Evolutionary conservation across 306 rosid genomes (phyloP), one percentile per base, ranked within the genome.

Genomic region (Rosa persica): DNA sequence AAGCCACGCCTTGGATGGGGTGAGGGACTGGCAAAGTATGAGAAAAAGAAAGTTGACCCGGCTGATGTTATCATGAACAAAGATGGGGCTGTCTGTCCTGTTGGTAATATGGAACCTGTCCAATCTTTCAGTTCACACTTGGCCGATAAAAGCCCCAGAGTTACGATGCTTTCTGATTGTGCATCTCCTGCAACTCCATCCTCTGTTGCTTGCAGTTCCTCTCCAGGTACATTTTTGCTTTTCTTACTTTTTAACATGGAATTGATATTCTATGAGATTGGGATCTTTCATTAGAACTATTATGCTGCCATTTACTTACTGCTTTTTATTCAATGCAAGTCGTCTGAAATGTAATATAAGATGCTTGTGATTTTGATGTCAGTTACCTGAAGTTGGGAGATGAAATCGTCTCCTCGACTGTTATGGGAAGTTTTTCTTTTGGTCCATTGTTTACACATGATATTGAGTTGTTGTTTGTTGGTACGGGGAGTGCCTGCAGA

Each of bases 131-230:
- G 91, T 71, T 75, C 97, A 71, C 87, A 81, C 81, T 72, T 84
- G 81, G 76, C 80, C 20, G 99, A 93, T 60, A 91, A 89, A 87
- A 93, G 94, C 79, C 97, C 96, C 0, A 83, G 87, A 79, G 81
- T 84, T 11, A 40, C 74, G 6, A 89, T 87, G 42, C 88, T 90
- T 73, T 82, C 92, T 16, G 97, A 86, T 58, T 93, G 97, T 82
- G 91, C 93, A 73, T 96, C 98, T 47, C 99, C 99, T 70, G 92
- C 97, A 38, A 96, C 98, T 58, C 99, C 99, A 77, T 96, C 98
- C 69, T 90, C 99, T 80, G 91, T 93, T 86, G 94, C 93, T 57
- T 96, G 97, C 84, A 96, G 99, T 84, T 93, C 99, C 78, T 93
- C 97, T 15, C 93, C 98, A 80, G 99, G 99, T 96, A 81, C 61